Percentiles rank a stretch among this genome's conserved stretches.
These are phyloP conservation scores for Volvox carteri DNA, from an alignment of 163 green algal species.

Conservation along the genomic window DNA sequence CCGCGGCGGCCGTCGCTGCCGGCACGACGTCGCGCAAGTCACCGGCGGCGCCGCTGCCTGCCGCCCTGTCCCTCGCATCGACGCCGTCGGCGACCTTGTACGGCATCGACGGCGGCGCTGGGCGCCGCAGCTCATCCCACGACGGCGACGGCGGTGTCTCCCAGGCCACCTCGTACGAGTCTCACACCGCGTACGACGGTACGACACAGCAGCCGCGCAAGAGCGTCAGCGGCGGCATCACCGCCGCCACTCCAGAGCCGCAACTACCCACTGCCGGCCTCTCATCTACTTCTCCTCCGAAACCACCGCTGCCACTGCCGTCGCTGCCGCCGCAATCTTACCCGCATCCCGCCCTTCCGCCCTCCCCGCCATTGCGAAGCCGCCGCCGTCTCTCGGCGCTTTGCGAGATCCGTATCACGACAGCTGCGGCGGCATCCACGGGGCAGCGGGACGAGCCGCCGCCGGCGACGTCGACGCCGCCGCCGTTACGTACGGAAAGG, in stretches of 20 bases:
- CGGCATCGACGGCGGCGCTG: conserved; percentile 8
- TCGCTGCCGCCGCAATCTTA: background rate
- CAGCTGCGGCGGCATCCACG: too few relatives aligned
- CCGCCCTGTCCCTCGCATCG: background rate
- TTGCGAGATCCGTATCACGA: too few relatives aligned
- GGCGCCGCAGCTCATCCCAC: too few relatives aligned
- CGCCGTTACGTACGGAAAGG: too few relatives aligned
- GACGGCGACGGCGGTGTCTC: background rate
- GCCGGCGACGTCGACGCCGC: background rate
- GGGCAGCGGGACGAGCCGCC: too few relatives aligned
- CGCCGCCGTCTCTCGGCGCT: too few relatives aligned
- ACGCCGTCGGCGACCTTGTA: background rate
- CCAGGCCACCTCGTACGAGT: too few relatives aligned
- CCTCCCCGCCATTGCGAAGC: too few relatives aligned
- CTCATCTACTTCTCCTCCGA: background rate
- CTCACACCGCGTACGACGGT: background rate
- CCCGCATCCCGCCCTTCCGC: too few relatives aligned
- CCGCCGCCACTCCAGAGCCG: background rate
- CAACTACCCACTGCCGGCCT: background rate
- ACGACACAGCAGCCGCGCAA: background rate
- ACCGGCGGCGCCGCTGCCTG: background rate
- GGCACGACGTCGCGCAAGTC: background rate
- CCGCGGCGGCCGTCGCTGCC: too few relatives aligned
- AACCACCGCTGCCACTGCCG: background rate
- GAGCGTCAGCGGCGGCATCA: background rate